These are phyloP conservation scores for Naegleria gruberi DNA, from an alignment of 208 protist species.

Conservation along the genomic window DNA sequence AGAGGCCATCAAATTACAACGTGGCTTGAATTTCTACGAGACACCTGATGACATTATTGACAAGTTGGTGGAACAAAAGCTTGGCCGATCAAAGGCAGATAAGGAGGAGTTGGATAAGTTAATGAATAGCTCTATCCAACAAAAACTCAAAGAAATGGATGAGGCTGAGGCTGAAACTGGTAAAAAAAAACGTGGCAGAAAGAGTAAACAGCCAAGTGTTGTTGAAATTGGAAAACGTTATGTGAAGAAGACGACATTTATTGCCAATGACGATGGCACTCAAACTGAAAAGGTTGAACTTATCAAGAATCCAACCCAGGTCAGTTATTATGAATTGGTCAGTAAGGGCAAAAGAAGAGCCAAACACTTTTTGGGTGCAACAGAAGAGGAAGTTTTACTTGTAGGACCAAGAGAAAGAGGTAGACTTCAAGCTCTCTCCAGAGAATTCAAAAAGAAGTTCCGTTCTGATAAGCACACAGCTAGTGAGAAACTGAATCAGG, in stretches of 20 bases:
- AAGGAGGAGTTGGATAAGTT: not conserved
- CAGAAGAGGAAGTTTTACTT: not conserved
- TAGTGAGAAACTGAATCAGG: not conserved
- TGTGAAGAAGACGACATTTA: not conserved
- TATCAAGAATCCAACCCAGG: not conserved
- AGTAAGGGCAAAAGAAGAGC: not conserved
- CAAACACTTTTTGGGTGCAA: not conserved
- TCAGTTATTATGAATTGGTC: not conserved
- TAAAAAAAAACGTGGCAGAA: not conserved
- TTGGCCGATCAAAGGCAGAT: not conserved
- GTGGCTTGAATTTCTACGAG: not conserved
- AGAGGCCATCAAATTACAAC: conserved; percentile 10
- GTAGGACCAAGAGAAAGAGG: not conserved
- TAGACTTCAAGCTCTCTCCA: not conserved
- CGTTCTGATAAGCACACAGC: not conserved
- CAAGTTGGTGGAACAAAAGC: not conserved
- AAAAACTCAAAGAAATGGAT: not conserved
- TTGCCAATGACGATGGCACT: not conserved
- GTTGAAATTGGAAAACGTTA: not conserved
- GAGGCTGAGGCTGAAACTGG: not conserved
- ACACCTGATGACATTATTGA: not conserved
- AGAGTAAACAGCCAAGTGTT: not conserved
- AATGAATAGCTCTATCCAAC: not conserved
- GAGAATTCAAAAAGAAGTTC: not conserved
- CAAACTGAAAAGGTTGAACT: not conserved